phyloP scores from a whole-genome alignment of 495 filamentous ascomycete species.

The Mytilinidion resinicola region DNA sequence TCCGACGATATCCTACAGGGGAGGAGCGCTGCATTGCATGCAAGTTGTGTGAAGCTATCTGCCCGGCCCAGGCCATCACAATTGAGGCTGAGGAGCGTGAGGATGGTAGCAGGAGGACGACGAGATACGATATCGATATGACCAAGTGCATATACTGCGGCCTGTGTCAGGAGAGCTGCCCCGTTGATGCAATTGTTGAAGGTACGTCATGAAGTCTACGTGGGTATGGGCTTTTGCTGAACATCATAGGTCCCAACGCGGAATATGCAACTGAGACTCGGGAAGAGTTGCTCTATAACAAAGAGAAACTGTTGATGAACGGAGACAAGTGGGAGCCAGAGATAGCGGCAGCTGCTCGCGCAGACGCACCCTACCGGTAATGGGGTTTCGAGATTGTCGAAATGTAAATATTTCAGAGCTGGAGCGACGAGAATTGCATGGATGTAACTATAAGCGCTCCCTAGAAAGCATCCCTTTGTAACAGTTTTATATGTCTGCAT shows the following conservation, averaged over 20 bases:
- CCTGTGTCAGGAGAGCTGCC: slow-evolving; percentile 98
- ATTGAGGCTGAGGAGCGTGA: slow-evolving; percentile 98
- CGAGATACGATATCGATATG: slow-evolving; percentile 99
- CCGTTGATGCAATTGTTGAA: slow-evolving; percentile 89
- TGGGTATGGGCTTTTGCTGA: slow-evolving; percentile 24
- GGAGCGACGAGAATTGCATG: not conserved
- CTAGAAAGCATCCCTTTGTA: no score
- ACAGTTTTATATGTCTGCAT: no score
- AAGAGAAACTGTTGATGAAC: slow-evolving; percentile 86
- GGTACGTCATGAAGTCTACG: slow-evolving; percentile 8
- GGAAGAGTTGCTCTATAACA: slow-evolving; percentile 97
- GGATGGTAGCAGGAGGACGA: slow-evolving; percentile 89
- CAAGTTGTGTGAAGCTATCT: slow-evolving; percentile 98
- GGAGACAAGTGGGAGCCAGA: slow-evolving; percentile 99
- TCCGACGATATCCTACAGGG: slow-evolving; percentile 90
- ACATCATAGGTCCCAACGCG: slow-evolving; percentile 66
- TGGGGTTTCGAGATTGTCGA: not conserved
- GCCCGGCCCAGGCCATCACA: slow-evolving; percentile 93
- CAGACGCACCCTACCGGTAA: slow-evolving; percentile 48
- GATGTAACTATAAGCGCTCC: not conserved
- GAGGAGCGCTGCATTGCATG: slow-evolving; percentile 99
- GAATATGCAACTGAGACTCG: slow-evolving; percentile 97
- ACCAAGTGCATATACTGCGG: slow-evolving; percentile 99
- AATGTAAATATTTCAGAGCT: slow-evolving; percentile 20
- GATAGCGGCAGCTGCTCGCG: slow-evolving; percentile 81